These are phyloP conservation scores for Kwoniella europaea DNA, from an alignment of 768 basidiomycete genomes.

Conservation along the genomic window DNA sequence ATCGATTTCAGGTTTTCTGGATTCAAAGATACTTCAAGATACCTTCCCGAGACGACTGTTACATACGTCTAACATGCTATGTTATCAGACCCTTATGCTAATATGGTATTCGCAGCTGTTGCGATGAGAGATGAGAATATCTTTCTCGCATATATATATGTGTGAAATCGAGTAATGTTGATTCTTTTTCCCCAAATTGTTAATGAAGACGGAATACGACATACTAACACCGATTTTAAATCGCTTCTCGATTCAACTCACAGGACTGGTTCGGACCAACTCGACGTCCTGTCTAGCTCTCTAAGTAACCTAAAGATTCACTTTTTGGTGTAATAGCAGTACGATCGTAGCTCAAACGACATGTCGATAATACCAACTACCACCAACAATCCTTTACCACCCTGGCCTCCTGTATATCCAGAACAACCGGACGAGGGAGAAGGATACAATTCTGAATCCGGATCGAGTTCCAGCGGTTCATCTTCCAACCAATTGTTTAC, in stretches of 20 bases:
- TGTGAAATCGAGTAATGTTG: not conserved
- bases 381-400: not conserved
- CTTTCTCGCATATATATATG: not conserved
- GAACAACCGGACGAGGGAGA: not conserved
- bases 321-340: too few relatives aligned
- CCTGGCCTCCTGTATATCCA: not conserved
- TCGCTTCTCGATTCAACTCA: too few relatives aligned
- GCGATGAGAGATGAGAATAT: not conserved
- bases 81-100: too few relatives aligned
- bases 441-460: not conserved
- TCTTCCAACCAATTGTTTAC: not conserved
- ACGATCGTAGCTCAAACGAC: not conserved
- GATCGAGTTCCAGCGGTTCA: not conserved
- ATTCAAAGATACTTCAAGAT: not conserved
- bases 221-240: not conserved
- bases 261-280: too few relatives aligned
- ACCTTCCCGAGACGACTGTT: too few relatives aligned
- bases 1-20: not conserved
- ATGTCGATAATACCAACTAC: not conserved
- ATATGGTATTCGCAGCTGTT: not conserved
- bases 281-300: too few relatives aligned
- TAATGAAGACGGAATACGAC: not conserved
- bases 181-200: not conserved
- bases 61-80: too few relatives aligned
- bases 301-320: too few relatives aligned